phyloP scores from a whole-genome alignment of 2,329 filamentous ascomycete species.

The Botrytis fabae region DNA sequence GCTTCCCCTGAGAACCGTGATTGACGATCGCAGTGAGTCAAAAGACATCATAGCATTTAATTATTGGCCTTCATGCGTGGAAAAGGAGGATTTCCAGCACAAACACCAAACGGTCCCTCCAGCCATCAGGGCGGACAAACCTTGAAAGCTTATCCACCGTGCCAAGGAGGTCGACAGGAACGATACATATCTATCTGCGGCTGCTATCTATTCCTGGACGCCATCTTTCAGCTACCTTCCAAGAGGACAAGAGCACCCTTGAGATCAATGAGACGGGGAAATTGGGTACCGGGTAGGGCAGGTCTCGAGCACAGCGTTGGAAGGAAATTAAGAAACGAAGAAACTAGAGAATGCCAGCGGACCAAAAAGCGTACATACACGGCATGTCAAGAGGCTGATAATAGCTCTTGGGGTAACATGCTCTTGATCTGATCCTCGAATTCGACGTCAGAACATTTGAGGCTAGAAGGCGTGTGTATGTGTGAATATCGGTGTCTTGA shows the following conservation, averaged over 20 bases:
- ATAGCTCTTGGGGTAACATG: neutral
- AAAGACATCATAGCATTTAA: neutral
- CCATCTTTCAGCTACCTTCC: conserved; percentile 7
- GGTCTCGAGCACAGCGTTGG: conserved; percentile 3
- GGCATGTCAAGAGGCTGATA: neutral
- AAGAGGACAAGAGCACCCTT: neutral
- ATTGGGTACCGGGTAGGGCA: neutral
- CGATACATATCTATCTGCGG: neutral
- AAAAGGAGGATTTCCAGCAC: neutral
- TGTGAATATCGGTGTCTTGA: neutral
- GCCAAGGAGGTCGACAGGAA: conserved; percentile 14
- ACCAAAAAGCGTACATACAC: conserved; percentile 5
- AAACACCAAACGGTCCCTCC: neutral
- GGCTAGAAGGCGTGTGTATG: neutral
- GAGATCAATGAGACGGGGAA: neutral
- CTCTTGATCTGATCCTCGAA: neutral
- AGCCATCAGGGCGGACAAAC: neutral
- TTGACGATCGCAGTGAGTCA: neutral
- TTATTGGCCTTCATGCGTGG: neutral
- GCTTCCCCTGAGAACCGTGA: neutral
- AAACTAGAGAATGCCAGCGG: neutral
- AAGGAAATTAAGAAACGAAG: conserved; percentile 6
- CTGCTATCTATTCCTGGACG: conserved; percentile 9
- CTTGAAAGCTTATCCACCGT: conserved; percentile 10
- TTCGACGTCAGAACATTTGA: neutral